A percentile compares a stretch with the other conserved stretches of the same genome.
Conservation (phyloP, 495 filamentous ascomycete species). For the Penicillium angulare region DNA sequence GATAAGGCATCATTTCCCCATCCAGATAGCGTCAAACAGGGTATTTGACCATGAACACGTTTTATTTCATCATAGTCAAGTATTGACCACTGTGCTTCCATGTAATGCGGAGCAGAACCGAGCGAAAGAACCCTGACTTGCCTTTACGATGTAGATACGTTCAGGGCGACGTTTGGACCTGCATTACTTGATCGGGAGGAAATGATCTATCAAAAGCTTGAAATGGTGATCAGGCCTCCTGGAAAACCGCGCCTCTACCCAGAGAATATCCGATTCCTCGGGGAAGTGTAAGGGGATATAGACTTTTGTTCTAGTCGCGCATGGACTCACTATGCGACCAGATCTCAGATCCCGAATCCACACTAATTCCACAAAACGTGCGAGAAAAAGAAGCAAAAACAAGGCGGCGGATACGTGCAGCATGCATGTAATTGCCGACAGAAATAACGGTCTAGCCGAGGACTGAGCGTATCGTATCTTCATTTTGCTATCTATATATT, state of each 20-base stretch:
- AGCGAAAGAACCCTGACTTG: neutral
- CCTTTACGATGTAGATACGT: neutral
- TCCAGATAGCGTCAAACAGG: too few relatives aligned
- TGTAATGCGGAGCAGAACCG: neutral
- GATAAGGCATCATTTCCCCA: neutral
- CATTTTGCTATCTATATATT: too few relatives aligned
- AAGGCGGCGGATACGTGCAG: constrained; percentile 16
- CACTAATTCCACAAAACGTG: neutral
- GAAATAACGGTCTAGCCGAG: neutral
- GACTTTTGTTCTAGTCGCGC: neutral
- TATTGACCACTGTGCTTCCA: too few relatives aligned
- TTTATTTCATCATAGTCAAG: too few relatives aligned
- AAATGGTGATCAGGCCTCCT: neutral
- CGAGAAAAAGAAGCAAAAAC: constrained; percentile 4
- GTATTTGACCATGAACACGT: too few relatives aligned
- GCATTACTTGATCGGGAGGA: neutral
- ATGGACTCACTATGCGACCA: too few relatives aligned
- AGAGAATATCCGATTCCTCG: neutral
- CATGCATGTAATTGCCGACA: neutral
- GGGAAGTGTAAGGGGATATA: neutral
- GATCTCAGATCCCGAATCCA: too few relatives aligned
- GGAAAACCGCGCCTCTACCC: neutral
- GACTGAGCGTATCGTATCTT: neutral
- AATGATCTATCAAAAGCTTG: neutral
- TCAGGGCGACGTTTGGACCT: neutral